A percentile compares a stretch with the other conserved stretches of the same genome.
phyloP scores from a whole-genome alignment of 139 green algal species.

The Chlamydomonas sp. region DNA sequence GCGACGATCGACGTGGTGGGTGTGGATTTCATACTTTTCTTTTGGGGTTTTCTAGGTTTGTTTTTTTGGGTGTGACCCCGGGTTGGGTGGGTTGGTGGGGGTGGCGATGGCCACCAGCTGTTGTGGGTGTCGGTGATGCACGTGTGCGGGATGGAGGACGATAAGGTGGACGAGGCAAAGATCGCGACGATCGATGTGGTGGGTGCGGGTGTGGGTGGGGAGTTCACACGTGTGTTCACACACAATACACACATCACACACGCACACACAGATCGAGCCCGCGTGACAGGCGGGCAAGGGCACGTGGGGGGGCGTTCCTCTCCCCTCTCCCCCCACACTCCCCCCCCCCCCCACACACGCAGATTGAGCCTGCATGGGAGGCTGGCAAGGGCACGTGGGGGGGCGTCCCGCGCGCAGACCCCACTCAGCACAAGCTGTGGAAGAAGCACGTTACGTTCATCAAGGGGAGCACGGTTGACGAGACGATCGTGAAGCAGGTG shows the following conservation, averaged over 20 bases:
- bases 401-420: constrained; percentile 7
- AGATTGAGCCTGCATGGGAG: too few relatives aligned
- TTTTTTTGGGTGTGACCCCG: background rate
- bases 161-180: background rate
- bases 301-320: constrained; percentile 1
- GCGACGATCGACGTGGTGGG: background rate
- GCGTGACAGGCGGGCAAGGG: background rate
- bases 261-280: too few relatives aligned
- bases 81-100: background rate
- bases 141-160: constrained; percentile 11
- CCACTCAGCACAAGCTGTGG: constrained; percentile 33
- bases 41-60: background rate
- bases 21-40: background rate
- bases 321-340: background rate
- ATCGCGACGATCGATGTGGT: background rate
- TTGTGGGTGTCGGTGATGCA: constrained; percentile 37
- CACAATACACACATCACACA: too few relatives aligned
- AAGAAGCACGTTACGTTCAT: constrained; percentile 35
- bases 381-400: background rate
- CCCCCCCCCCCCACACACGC: too few relatives aligned
- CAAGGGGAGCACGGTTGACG: constrained; percentile 13
- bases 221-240: too few relatives aligned
- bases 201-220: background rate
- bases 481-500: background rate
- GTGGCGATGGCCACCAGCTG: constrained; percentile 4